These are phyloP conservation scores for Citrus hindsii DNA, from an alignment of 345 rosid species.

Conservation along the genomic window DNA sequence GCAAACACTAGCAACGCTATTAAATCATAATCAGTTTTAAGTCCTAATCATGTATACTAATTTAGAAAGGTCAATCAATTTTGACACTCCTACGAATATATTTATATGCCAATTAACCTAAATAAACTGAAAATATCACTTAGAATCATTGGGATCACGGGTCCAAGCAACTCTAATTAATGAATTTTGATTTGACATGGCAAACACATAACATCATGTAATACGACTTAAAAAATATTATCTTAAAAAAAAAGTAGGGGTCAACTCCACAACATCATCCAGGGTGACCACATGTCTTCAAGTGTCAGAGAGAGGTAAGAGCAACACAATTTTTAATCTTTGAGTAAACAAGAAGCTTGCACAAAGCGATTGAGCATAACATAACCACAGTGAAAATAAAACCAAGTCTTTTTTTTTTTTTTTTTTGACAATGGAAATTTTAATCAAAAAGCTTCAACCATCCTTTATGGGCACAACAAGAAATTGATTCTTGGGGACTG, in stretches of 20 bases:
- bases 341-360: neutral
- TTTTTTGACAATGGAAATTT: neutral
- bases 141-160: neutral
- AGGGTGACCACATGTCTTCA: neutral
- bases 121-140: neutral
- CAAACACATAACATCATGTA: neutral
- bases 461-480: neutral
- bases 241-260: neutral
- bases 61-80: neutral
- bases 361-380: slow-evolving; percentile 1
- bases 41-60: neutral
- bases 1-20: neutral
- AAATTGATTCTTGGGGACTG: neutral
- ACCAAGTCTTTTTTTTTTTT: neutral
- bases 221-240: neutral
- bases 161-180: neutral
- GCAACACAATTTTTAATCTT: neutral
- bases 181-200: neutral
- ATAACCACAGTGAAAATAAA: slow-evolving; percentile 7
- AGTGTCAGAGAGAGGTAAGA: neutral
- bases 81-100: neutral
- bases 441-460: slow-evolving; percentile 11
- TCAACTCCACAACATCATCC: neutral
- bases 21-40: neutral
- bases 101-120: neutral